phyloP scores from a whole-genome alignment of 768 basidiomycete genomes.

The Mycena leptocephala region DNA sequence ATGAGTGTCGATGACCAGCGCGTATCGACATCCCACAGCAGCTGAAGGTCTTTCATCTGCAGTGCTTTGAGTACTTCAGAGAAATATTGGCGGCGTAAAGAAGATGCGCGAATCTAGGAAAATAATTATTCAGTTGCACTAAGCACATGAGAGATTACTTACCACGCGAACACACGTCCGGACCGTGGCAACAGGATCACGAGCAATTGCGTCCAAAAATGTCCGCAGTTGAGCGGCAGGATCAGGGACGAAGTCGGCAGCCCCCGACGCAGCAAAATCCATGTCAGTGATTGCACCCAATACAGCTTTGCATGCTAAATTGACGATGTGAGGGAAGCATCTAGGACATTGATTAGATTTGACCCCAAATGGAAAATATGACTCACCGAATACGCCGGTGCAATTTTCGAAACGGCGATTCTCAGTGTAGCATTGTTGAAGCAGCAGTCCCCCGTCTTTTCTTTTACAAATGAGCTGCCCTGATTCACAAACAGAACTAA shows the following conservation, averaged over 20 bases:
- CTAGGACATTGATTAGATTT: neutral
- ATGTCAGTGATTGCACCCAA: slow-evolving; percentile 18
- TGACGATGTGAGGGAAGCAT: slow-evolving; percentile 27
- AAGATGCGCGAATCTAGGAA: slow-evolving; percentile 32
- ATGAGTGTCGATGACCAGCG: slow-evolving; percentile 50
- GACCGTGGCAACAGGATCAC: slow-evolving; percentile 22
- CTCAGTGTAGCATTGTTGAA: too few relatives aligned
- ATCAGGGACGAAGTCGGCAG: slow-evolving; percentile 25
- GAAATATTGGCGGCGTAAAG: slow-evolving; percentile 32
- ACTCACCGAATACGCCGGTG: too few relatives aligned
- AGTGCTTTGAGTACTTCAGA: slow-evolving; percentile 23
- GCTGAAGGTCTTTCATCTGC: too few relatives aligned
- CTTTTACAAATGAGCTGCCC: too few relatives aligned
- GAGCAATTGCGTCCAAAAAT: neutral
- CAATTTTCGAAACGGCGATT: too few relatives aligned
- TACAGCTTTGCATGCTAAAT: slow-evolving; percentile 8
- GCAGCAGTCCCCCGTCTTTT: too few relatives aligned
- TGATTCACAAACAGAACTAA: too few relatives aligned
- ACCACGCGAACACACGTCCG: slow-evolving; percentile 17
- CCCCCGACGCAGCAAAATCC: slow-evolving; percentile 12
- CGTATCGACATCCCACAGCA: slow-evolving; percentile 47
- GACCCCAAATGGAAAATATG: too few relatives aligned
- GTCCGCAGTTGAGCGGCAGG: neutral
- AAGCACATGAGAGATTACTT: slow-evolving; percentile 19
- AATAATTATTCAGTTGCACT: neutral